Evolutionary conservation across 257 asterid species (phyloP).

Genomic region (Capsicum rhomboideum): DNA sequence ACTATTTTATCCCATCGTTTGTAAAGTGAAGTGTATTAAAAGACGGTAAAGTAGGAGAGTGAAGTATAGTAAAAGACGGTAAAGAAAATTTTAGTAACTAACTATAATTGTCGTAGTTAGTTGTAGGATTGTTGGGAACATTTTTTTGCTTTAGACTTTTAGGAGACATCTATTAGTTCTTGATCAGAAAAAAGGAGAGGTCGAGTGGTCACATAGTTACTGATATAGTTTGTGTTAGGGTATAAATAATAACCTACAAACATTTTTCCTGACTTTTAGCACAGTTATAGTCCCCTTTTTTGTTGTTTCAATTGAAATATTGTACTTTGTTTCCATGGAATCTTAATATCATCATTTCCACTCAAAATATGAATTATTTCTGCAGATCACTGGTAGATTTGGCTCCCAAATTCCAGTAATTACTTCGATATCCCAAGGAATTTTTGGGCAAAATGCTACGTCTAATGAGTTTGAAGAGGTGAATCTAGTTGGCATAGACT

Average conservation of each 20-base stretch:
- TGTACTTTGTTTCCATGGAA: background rate
- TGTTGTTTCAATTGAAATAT: background rate
- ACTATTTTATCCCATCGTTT: too few species aligned
- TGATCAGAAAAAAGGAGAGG: background rate
- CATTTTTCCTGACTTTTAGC: background rate
- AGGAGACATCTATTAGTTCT: background rate
- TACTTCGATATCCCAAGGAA: slow-evolving; percentile 52
- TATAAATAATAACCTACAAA: background rate
- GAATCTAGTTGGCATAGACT: background rate
- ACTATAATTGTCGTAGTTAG: background rate
- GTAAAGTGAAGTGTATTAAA: background rate
- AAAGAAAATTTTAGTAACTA: background rate
- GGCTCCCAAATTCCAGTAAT: slow-evolving; percentile 50
- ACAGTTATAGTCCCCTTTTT: background rate
- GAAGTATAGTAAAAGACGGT: background rate
- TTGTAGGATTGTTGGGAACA: background rate
- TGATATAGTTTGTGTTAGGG: background rate
- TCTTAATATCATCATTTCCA: background rate
- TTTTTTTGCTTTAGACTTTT: background rate
- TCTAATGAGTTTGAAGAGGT: slow-evolving; percentile 68
- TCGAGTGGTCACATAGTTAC: background rate
- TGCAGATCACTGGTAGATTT: slow-evolving; percentile 56
- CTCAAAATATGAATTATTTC: background rate
- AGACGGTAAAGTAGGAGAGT: background rate
- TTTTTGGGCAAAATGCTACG: slow-evolving; percentile 56